Base-by-base conservation (phyloP, 2,329 filamentous ascomycete species). In the Scytalidium lignicola region DNA sequence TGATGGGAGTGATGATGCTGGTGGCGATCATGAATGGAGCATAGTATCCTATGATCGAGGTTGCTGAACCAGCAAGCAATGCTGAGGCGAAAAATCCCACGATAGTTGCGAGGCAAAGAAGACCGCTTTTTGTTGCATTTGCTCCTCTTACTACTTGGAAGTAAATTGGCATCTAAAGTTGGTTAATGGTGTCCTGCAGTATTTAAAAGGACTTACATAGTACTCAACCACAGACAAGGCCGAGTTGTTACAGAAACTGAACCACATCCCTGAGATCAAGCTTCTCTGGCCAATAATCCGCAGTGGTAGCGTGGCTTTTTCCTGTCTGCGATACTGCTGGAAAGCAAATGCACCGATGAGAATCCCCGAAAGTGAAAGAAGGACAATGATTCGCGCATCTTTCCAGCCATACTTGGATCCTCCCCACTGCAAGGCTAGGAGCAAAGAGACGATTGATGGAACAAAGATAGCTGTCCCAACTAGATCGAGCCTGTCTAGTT, bases 221-320 rank as follows among this genome's bases (percentile, higher is more conserved):
- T 71, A 67, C 54, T 66, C 71, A 43, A 68, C 57, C 40, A 41
- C 17, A 41, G 39, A 41, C 10, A 47, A n/a, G 6, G 37, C 17
- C 9, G 44, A 37, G 19, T 47, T 47, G 18, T 41, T 47, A n/a
- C 22, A 17, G 37, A 21, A 47, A 20, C 44, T 47, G 20, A 41
- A 47, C 21, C 21, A 17, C 9, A 40, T 23, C 15, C 44, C 44
- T 28, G 29, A 21, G 15, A 44, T 21, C 3, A 70, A 58, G 19
- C 57, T 64, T 8, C 67, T 60, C 19, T 66, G 46, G 9, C 40
- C 49, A 13, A 68, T 41, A 51, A 70, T 62, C 8, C 64, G 63
- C 10, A 61, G 62, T 13, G 68, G 67, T 15, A 69, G 55, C 2
- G 65, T 70, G 3, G 67, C 68, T 15, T 51, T 55, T 8, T 67